These are phyloP conservation scores for Cucumis hystrix DNA, from an alignment of 306 rosid genomes.

Conservation along the genomic window DNA sequence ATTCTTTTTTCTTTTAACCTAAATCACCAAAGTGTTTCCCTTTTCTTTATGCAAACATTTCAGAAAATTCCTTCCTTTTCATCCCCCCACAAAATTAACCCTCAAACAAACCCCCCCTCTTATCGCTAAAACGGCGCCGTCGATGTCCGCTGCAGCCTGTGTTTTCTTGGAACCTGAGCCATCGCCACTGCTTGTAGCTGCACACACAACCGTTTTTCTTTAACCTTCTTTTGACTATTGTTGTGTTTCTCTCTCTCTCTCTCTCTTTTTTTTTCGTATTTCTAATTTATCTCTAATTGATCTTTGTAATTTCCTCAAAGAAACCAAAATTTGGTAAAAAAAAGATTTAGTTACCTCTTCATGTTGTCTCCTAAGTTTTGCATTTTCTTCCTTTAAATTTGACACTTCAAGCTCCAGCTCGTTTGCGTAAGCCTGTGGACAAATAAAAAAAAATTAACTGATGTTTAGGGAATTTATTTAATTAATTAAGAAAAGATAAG, in stretches of 20 bases:
- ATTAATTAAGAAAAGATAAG: not conserved
- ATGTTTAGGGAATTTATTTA: no score
- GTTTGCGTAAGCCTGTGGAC: constrained; percentile 65
- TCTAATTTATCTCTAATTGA: no score
- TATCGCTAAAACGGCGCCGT: constrained; percentile 69
- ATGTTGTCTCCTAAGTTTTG: constrained; percentile 45
- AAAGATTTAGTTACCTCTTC: constrained; percentile 29
- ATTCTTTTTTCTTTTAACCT: not conserved
- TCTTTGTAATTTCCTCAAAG: no score
- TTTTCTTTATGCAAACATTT: not conserved
- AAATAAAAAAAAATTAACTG: no score
- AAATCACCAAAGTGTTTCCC: not conserved
- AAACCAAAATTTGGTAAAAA: not conserved
- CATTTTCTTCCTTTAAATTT: constrained; percentile 47
- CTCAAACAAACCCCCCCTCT: not conserved
- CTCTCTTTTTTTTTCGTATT: no score
- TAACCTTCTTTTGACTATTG: not conserved
- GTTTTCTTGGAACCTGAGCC: constrained; percentile 31
- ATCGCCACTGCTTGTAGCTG: constrained; percentile 19
- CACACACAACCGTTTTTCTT: not conserved
- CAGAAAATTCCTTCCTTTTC: not conserved
- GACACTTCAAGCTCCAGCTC: constrained; percentile 58
- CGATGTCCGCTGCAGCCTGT: constrained; percentile 36
- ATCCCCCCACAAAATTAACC: not conserved
- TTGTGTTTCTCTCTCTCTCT: not conserved